Percentiles rank a stretch among this genome's conserved stretches.
Conservation (phyloP, 2,329 filamentous ascomycete species). For the Chaetomium olivaceum region DNA sequence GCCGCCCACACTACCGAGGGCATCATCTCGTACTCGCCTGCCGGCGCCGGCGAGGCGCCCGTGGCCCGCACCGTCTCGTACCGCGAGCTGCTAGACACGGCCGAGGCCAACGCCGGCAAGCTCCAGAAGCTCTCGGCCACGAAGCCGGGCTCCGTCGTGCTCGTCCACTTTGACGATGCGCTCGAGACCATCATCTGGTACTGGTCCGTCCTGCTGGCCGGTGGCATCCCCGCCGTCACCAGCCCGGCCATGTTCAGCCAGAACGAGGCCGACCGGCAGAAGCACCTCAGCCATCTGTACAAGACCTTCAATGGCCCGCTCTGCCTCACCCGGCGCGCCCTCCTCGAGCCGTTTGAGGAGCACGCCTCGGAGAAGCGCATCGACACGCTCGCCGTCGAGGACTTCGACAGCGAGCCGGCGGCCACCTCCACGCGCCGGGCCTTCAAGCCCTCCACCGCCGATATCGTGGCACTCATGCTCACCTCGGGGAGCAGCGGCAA, state of each 20-base stretch:
- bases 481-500: slow-evolving; percentile 55
- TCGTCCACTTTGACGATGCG: slow-evolving; percentile 34
- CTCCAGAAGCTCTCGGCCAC: slow-evolving; percentile 3
- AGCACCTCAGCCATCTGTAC: slow-evolving; percentile 24
- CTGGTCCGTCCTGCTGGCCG: slow-evolving; percentile 33
- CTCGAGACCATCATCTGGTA: slow-evolving; percentile 34
- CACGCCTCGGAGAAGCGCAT: slow-evolving; percentile 18
- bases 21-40: slow-evolving; percentile 11
- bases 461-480: slow-evolving; percentile 45
- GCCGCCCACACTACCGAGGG: slow-evolving; percentile 13
- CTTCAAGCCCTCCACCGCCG: slow-evolving; percentile 9
- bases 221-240: slow-evolving; percentile 21
- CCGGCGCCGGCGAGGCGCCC: slow-evolving; percentile 2
- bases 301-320: slow-evolving; percentile 25
- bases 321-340: slow-evolving; percentile 22
- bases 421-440: not conserved
- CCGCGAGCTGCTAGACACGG: slow-evolving; percentile 14
- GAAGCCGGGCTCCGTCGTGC: slow-evolving; percentile 15
- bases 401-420: slow-evolving; percentile 2
- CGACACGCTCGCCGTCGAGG: slow-evolving; percentile 27
- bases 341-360: slow-evolving; percentile 21
- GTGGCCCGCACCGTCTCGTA: slow-evolving; percentile 9
- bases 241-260: slow-evolving; percentile 29
- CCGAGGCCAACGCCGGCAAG: slow-evolving; percentile 14
- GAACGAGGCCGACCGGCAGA: slow-evolving; percentile 22